These are phyloP conservation scores for Diospyros kaki DNA, from an alignment of 148 eudicot species.

Conservation along the genomic window DNA sequence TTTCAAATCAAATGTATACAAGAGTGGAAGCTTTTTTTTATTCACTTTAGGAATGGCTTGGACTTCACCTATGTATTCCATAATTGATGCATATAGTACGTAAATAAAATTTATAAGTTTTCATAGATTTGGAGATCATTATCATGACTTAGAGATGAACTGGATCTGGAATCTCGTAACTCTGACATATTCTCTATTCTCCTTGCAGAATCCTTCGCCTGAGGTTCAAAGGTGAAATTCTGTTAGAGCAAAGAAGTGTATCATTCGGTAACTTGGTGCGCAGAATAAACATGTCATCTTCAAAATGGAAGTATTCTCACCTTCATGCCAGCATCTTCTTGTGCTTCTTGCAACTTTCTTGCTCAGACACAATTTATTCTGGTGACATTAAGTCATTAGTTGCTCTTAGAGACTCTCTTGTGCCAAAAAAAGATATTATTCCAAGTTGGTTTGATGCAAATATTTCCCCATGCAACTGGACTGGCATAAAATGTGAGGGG, in stretches of 20 bases:
- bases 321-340: slow-evolving; percentile 18
- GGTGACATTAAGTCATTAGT: slow-evolving; percentile 39
- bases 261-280: not conserved
- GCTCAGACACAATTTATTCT: slow-evolving; percentile 20
- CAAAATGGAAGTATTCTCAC: slow-evolving; percentile 4
- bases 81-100: not conserved
- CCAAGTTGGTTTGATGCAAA: slow-evolving; percentile 60
- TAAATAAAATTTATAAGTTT: not conserved
- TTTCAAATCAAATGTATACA: not conserved
- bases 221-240: not conserved
- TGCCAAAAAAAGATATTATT: slow-evolving; percentile 32
- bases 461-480: slow-evolving; percentile 62
- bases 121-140: not conserved
- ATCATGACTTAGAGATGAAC: not conserved
- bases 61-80: not conserved
- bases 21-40: not conserved
- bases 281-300: slow-evolving; percentile 5
- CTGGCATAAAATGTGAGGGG: slow-evolving; percentile 59
- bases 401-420: slow-evolving; percentile 44
- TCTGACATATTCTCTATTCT: not conserved
- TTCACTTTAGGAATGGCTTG: not conserved
- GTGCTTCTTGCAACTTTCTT: slow-evolving; percentile 27
- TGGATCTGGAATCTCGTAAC: not conserved
- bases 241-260: not conserved
- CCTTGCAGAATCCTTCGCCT: slow-evolving; percentile 9